Conservation (phyloP, 139 green algal genomes). For the Spirogloea muscicola region DNA sequence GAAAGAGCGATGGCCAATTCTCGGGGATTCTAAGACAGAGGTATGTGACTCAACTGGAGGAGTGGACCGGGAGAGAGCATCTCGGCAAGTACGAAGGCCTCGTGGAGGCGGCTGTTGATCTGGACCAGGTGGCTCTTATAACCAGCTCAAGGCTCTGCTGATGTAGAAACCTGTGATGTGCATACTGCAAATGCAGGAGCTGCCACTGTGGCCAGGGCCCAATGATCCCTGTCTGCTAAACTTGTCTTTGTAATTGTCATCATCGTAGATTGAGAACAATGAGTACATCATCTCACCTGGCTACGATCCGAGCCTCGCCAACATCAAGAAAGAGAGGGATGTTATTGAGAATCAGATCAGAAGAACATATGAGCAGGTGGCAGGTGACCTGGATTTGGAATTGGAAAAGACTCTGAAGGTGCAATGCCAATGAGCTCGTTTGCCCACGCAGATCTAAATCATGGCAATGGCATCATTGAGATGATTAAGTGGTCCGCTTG, state of each 20-base stretch:
- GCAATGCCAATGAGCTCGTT: too few species aligned
- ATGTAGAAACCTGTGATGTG: too few species aligned
- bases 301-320: constrained; percentile 70
- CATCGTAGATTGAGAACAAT: constrained; percentile 6
- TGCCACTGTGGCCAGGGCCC: too few species aligned
- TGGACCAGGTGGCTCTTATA: too few species aligned
- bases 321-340: constrained; percentile 58
- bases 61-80: constrained; percentile 68
- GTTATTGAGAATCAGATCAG: constrained; percentile 61
- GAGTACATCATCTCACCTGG: constrained; percentile 85
- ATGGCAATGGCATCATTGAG: too few species aligned
- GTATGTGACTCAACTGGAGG: constrained; percentile 59
- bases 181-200: too few species aligned
- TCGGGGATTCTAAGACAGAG: constrained; percentile 12
- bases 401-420: constrained; percentile 32
- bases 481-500: too few species aligned
- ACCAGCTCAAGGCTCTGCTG: too few species aligned
- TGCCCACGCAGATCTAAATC: too few species aligned
- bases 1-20: constrained; percentile 56
- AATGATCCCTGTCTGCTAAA: too few species aligned
- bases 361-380: constrained; percentile 41
- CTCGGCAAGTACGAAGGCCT: constrained; percentile 94
- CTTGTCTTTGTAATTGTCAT: too few species aligned
- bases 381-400: constrained; percentile 64
- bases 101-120: constrained; percentile 86